These are phyloP conservation scores for Arachis stenosperma DNA, from an alignment of 306 rosid genomes.

Conservation along the genomic window DNA sequence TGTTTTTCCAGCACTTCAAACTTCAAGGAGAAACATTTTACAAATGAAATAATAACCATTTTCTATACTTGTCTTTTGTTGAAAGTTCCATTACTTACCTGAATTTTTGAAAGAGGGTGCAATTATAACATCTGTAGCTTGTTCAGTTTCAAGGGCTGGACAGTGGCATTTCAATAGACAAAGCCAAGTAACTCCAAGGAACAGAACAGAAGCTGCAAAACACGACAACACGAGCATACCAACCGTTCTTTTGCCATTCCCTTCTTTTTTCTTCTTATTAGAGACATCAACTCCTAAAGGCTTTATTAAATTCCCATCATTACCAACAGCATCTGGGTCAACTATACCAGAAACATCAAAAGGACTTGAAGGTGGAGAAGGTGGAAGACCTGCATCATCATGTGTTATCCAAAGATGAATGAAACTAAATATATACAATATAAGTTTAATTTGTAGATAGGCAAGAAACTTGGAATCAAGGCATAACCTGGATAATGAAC, in stretches of 20 bases:
- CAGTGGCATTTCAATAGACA: constrained; percentile 54
- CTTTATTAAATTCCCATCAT: constrained; percentile 58
- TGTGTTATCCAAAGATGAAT: constrained; percentile 14
- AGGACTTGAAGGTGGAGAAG: constrained; percentile 71
- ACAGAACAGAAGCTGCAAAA: constrained; percentile 57
- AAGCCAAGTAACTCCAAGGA: constrained; percentile 63
- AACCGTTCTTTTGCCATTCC: constrained; percentile 50
- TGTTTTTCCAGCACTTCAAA: too few relatives aligned
- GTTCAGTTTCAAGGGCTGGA: constrained; percentile 35
- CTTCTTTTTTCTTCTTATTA: constrained; percentile 53
- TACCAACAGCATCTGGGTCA: constrained; percentile 50
- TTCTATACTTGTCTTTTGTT: not conserved
- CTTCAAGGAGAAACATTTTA: too few relatives aligned
- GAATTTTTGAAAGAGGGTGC: constrained; percentile 52
- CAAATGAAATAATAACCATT: too few relatives aligned
- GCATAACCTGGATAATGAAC: constrained; percentile 79
- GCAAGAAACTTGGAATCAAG: constrained; percentile 8
- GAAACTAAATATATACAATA: constrained; percentile 26
- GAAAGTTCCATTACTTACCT: constrained; percentile 45
- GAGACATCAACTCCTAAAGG: constrained; percentile 80
- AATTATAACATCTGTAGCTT: constrained; percentile 47
- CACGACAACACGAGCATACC: constrained; percentile 61
- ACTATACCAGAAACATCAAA: constrained; percentile 45
- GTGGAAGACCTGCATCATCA: constrained; percentile 72
- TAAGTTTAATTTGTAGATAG: not conserved